Percentiles rank a stretch among this genome's conserved stretches.
phyloP scores from a whole-genome alignment of 2,329 filamentous ascomycete genomes.

The Penicillium sp. region DNA sequence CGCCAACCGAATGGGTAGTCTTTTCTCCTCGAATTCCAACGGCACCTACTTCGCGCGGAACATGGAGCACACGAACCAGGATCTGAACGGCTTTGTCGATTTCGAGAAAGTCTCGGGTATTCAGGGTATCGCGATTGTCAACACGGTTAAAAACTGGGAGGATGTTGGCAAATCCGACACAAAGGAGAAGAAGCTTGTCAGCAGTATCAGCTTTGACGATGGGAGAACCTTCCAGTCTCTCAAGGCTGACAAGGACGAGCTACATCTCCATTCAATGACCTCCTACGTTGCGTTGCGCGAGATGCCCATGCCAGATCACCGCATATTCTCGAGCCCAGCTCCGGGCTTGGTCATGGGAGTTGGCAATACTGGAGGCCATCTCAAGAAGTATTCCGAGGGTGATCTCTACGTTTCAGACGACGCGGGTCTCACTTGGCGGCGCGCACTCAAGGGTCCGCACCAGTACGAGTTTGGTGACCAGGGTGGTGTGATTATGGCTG shows the following conservation, averaged over 20 bases:
- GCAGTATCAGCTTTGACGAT: slow-evolving; percentile 91
- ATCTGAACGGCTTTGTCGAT: slow-evolving; percentile 73
- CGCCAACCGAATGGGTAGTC: slow-evolving; percentile 72
- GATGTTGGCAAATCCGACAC: slow-evolving; percentile 60
- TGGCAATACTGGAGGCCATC: slow-evolving; percentile 77
- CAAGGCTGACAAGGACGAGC: slow-evolving; percentile 62
- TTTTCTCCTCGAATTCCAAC: slow-evolving; percentile 96
- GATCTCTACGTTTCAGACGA: slow-evolving; percentile 87
- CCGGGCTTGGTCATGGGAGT: slow-evolving; percentile 92
- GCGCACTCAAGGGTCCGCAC: slow-evolving; percentile 73
- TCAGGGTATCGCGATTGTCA: slow-evolving; percentile 88
- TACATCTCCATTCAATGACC: slow-evolving; percentile 93
- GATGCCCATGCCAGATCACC: slow-evolving; percentile 69
- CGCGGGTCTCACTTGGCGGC: slow-evolving; percentile 80
- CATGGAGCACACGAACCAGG: slow-evolving; percentile 87
- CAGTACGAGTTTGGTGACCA: slow-evolving; percentile 97
- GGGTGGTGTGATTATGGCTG: slow-evolving; percentile 81
- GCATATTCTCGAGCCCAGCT: slow-evolving; percentile 89
- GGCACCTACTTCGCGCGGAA: slow-evolving; percentile 95
- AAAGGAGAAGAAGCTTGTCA: slow-evolving; percentile 66
- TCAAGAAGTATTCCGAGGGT: slow-evolving; percentile 70
- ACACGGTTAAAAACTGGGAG: slow-evolving; percentile 82
- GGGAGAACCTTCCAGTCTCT: slow-evolving; percentile 79
- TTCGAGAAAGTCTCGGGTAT: slow-evolving; percentile 93
- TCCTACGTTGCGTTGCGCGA: slow-evolving; percentile 45